Conservation (phyloP, 2,329 filamentous ascomycete genomes). For the Alternaria hordeiaustralica region DNA sequence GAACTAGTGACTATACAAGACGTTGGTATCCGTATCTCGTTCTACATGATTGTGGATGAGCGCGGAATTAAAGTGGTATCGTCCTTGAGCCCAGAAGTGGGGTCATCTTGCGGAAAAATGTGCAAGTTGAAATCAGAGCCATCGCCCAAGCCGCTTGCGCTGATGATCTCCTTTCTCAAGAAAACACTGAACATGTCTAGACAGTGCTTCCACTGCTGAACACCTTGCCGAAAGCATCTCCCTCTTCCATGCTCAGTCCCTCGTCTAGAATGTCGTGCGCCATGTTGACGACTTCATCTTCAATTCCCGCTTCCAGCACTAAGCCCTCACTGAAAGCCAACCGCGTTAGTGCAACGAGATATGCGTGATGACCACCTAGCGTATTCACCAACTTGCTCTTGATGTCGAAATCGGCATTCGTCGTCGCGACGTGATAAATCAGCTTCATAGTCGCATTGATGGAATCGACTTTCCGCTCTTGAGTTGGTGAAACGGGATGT, state of each 20-base stretch:
- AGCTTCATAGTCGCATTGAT: conserved; percentile 68
- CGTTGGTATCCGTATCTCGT: neutral
- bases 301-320: conserved; percentile 77
- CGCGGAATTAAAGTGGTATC: conserved; percentile 97
- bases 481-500: conserved; percentile 36
- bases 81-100: conserved; percentile 93
- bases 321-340: conserved; percentile 85
- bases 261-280: conserved; percentile 84
- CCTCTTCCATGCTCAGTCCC: conserved; percentile 79
- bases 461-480: conserved; percentile 53
- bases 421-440: conserved; percentile 64
- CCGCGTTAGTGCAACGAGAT: conserved; percentile 78
- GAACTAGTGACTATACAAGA: neutral
- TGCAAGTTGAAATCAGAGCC: conserved; percentile 95
- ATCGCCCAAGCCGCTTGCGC: conserved; percentile 89
- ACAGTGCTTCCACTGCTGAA: conserved; percentile 42
- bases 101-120: conserved; percentile 86
- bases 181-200: conserved; percentile 72
- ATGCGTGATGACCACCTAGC: conserved; percentile 78
- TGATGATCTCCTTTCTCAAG: conserved; percentile 97
- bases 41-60: conserved; percentile 85
- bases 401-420: conserved; percentile 71
- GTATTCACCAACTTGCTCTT: conserved; percentile 73
- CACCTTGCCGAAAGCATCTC: conserved; percentile 63
- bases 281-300: conserved; percentile 77